Base-by-base conservation (phyloP, 2,329 filamentous ascomycete species). In the Aspergillus fijiensis region DNA sequence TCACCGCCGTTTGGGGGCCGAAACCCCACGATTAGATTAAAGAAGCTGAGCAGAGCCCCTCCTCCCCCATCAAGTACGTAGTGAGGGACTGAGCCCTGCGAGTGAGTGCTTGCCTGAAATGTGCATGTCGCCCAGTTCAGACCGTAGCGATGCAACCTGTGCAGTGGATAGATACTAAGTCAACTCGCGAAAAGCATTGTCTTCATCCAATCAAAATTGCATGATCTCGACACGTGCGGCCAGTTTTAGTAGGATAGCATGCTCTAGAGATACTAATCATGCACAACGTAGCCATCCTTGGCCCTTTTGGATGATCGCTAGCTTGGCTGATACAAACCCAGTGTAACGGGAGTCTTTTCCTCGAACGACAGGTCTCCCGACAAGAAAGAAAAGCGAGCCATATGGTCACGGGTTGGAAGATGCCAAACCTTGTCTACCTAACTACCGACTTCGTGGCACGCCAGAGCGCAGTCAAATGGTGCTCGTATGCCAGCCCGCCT, bases 1-100 rank as follows among this genome's bases (percentile, higher is more conserved):
- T 47, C 66, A 59, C 60, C 60, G 65, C 60, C 60, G 65, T 64
- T 67, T 63, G 56, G 50, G 33, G 49, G 23, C 39, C 39, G 16
- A 47, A 49, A 35, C 58, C 58, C 65, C 64, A 67, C 59, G 63
- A 66, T 35, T 29, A 16, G 33, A 35, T 35, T 12, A 35, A 5
- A 16, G 33, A 16, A 58, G 60, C 54, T 53, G 47, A 50, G 60
- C 54, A 55, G 47, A 50, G 51, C 25, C 23, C 52, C 47, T 19
- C 14, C 57, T 51, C 60, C 59, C 51, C 51, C 11, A 9, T 9
- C 27, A 9, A 29, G 27, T 29, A 29, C 7, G 27, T 29, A 35
- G 33, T 12, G 14, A 35, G 33, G 4, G 39, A 12, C 21, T 21
- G 21, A 21, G 21, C 21, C 21, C 21, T 21, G 14, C 11, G 12